Evolutionary conservation across 108 stramenopile genomes (phyloP).

Genomic region (Stephanodiscus minutulus): DNA sequence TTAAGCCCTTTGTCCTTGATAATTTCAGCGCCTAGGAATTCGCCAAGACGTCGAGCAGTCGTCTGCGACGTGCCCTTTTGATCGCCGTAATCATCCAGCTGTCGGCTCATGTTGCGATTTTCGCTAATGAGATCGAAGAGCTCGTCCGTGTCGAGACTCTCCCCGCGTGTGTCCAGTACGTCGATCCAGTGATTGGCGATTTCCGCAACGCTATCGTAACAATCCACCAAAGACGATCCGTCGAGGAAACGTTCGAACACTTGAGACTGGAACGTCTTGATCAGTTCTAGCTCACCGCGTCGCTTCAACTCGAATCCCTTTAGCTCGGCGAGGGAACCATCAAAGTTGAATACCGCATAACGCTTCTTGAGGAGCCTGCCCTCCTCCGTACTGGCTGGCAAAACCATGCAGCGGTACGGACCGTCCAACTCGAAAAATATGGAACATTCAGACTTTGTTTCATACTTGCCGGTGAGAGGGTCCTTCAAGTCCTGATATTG

Average conservation of each 20-base stretch:
- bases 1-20: conserved; percentile 98
- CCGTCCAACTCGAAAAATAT: conserved; percentile 99
- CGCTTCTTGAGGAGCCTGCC: conserved; percentile 98
- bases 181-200: conserved; percentile 99
- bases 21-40: conserved; percentile 97
- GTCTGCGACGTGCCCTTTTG: conserved; percentile 97
- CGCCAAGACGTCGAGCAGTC: conserved; percentile 95
- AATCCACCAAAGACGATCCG: conserved; percentile 85
- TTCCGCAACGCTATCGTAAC: conserved; percentile 95
- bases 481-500: conserved; percentile 96
- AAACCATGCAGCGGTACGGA: conserved; percentile 98
- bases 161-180: conserved; percentile 93
- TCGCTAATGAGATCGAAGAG: conserved; percentile 97
- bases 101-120: conserved; percentile 96
- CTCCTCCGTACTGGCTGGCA: conserved; percentile 98
- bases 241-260: conserved; percentile 96
- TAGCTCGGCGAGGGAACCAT: conserved; percentile 97
- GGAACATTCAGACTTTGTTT: conserved; percentile 93
- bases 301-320: conserved; percentile 99
- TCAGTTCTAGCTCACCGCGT: conserved; percentile 98
- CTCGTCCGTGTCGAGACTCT: conserved; percentile 93
- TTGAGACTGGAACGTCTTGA: conserved; percentile 98
- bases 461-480: conserved; percentile 80
- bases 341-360: conserved; percentile 99
- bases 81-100: conserved; percentile 96